A percentile compares a stretch with the other conserved stretches of the same genome.
Conservation (phyloP, 2,329 filamentous ascomycete species). For the Pestalotiopsis sp. region DNA sequence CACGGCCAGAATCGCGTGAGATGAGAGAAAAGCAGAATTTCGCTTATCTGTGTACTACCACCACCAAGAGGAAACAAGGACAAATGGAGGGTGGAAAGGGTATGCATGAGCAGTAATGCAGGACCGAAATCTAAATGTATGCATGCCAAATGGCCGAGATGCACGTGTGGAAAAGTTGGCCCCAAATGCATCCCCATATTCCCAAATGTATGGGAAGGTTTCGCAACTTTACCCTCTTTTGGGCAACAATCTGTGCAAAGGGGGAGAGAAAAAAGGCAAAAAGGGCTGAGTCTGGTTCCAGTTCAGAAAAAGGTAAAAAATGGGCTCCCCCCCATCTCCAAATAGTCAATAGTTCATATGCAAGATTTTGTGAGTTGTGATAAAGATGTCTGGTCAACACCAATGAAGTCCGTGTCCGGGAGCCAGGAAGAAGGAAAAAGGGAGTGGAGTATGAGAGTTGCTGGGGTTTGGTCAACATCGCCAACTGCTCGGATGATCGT, state of each 20-base stretch:
- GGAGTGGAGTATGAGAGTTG: background rate
- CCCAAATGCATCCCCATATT: background rate
- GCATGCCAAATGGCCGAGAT: no score
- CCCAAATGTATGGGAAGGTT: background rate
- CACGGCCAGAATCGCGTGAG: no score
- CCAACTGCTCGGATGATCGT: background rate
- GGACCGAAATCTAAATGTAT: no score
- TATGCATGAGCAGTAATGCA: no score
- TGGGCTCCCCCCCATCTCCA: background rate
- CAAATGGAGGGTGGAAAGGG: no score
- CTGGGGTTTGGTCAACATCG: background rate
- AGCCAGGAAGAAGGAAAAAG: background rate
- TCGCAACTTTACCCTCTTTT: background rate
- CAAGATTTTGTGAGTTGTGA: slow-evolving; percentile 5
- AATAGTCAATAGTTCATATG: background rate
- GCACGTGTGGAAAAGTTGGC: background rate
- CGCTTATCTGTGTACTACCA: no score
- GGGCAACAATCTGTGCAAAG: background rate
- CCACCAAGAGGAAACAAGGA: no score
- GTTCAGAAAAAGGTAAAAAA: no score
- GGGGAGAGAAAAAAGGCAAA: no score
- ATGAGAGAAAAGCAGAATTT: no score
- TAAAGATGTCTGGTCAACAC: background rate
- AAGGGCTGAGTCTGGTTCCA: background rate
- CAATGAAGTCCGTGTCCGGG: background rate